Evolutionary conservation across 495 filamentous ascomycete genomes (phyloP).

Genomic region (Cryomyces antarcticus): DNA sequence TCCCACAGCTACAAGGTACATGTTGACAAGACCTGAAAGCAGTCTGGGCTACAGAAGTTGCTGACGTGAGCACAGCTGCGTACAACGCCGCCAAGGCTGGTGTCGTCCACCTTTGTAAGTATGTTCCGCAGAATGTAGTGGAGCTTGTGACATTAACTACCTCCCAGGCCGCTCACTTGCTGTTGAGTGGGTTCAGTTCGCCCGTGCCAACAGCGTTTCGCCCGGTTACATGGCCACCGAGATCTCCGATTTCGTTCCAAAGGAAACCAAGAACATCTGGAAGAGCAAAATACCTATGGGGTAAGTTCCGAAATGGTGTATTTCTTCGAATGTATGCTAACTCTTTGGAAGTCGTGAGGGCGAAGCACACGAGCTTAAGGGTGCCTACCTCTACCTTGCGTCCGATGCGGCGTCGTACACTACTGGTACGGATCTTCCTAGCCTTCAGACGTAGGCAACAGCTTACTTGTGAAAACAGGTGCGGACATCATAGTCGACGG

Average conservation of each 20-base stretch:
- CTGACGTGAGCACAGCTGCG: slow-evolving; percentile 18
- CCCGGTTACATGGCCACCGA: slow-evolving; percentile 81
- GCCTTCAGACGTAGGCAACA: neutral
- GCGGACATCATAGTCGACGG: slow-evolving; percentile 11
- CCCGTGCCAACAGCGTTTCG: slow-evolving; percentile 61
- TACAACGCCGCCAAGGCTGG: slow-evolving; percentile 84
- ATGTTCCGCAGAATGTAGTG: neutral
- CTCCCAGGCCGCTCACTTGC: slow-evolving; percentile 45
- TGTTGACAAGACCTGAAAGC: slow-evolving; percentile 6
- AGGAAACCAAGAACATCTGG: slow-evolving; percentile 55
- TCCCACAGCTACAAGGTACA: slow-evolving; percentile 52
- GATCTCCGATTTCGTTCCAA: slow-evolving; percentile 51
- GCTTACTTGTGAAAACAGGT: slow-evolving; percentile 25
- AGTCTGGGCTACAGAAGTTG: neutral
- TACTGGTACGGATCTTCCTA: slow-evolving; percentile 28
- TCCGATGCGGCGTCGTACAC: slow-evolving; percentile 71
- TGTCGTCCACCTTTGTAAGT: slow-evolving; percentile 62
- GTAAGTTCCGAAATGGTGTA: slow-evolving; percentile 16
- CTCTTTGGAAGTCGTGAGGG: slow-evolving; percentile 35
- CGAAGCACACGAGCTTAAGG: slow-evolving; percentile 61
- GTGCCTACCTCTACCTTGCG: slow-evolving; percentile 72
- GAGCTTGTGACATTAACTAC: neutral
- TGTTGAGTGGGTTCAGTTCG: slow-evolving; percentile 74
- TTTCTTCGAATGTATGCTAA: slow-evolving; percentile 3
- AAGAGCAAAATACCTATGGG: slow-evolving; percentile 71